Evolutionary conservation across 2,329 filamentous ascomycete species (phyloP), one percentile per base, ranked within the genome.

Genomic region (Stachybotrys chlorohalonatus): DNA sequence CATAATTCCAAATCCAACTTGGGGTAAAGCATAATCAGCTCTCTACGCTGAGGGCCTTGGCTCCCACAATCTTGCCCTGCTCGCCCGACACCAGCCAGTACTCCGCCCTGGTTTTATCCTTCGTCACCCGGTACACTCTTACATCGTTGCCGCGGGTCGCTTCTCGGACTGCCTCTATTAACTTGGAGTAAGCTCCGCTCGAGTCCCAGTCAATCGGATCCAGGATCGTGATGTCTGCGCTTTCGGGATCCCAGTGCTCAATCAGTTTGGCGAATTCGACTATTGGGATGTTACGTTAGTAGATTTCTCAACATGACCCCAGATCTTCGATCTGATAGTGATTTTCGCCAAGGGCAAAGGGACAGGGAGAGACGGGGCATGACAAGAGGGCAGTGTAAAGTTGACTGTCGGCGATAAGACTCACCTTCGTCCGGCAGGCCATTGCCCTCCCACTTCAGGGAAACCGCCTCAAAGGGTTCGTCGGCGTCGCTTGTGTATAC

Each of bases 401-500:
- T 24, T 24, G 24, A 24, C 36, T 7, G 9, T 42, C 3, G 36
- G 36, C 36, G 36, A 42, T 42, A 42, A 42, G 15, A 73, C 78
- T 63, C 66, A 87, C 84, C 77, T 69, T 86, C 84, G 60, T 82
- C 77, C 1, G 85, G 82, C 62, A 87, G 64, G 52, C 72, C 73
- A 46, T 72, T 71, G 30, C 74, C 76, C 17, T 75, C 69, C 73
- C 80, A 89, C 60, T 76, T 78, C 60, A 95, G 68, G 53, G 80
- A 83, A 6, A 96, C 89, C 4, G 84, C 83, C 67, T 88, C 84
- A 70, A 95, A 96, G 5, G 87, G 85, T 75, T 95, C 90, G 68
- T 96, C 91, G 32, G 89, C 84, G 56, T 96, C 92, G 58, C 87
- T 94, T 15, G 82, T 70, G 69, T 94, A 95, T 66, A 86, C 85